phyloP scores from a whole-genome alignment of 2,329 filamentous ascomycete genomes.

The Ramularia endophylla region DNA sequence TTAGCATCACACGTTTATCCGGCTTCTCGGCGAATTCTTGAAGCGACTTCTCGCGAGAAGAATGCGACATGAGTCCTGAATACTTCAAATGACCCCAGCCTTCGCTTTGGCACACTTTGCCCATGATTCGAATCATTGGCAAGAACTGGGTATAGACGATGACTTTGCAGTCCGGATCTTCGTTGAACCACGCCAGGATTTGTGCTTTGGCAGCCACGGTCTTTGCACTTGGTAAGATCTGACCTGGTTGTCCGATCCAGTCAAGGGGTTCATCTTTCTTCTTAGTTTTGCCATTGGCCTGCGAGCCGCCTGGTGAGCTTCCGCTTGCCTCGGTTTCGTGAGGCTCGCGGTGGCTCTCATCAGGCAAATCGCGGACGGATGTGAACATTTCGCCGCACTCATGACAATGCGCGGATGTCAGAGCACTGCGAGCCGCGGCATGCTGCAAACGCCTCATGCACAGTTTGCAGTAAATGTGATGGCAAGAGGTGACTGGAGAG shows the following conservation, averaged over 20 bases:
- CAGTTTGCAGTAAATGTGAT: constrained; percentile 50
- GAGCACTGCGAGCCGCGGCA: constrained; percentile 22
- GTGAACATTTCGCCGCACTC: constrained; percentile 30
- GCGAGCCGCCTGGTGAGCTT: background rate
- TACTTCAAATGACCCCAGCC: constrained; percentile 45
- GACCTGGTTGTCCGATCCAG: constrained; percentile 35
- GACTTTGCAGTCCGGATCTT: constrained; percentile 48
- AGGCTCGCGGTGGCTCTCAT: background rate
- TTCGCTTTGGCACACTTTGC: constrained; percentile 45
- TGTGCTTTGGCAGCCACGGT: constrained; percentile 42
- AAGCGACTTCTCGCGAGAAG: constrained; percentile 43
- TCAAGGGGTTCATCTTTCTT: constrained; percentile 23
- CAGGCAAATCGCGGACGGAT: constrained; percentile 11
- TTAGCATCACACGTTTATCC: constrained; percentile 44
- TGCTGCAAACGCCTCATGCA: constrained; percentile 39
- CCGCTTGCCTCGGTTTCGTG: no score
- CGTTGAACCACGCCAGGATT: constrained; percentile 39
- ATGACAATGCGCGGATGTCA: constrained; percentile 27
- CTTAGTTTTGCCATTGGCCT: constrained; percentile 13
- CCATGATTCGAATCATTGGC: constrained; percentile 47
- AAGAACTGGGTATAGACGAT: constrained; percentile 55
- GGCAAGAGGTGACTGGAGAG: constrained; percentile 42
- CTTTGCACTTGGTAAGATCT: constrained; percentile 41
- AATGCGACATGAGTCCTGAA: constrained; percentile 44
- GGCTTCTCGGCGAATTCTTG: constrained; percentile 36